Conservation (phyloP, 2,329 filamentous ascomycete species). For the Ceratocystiopsis minuta region DNA sequence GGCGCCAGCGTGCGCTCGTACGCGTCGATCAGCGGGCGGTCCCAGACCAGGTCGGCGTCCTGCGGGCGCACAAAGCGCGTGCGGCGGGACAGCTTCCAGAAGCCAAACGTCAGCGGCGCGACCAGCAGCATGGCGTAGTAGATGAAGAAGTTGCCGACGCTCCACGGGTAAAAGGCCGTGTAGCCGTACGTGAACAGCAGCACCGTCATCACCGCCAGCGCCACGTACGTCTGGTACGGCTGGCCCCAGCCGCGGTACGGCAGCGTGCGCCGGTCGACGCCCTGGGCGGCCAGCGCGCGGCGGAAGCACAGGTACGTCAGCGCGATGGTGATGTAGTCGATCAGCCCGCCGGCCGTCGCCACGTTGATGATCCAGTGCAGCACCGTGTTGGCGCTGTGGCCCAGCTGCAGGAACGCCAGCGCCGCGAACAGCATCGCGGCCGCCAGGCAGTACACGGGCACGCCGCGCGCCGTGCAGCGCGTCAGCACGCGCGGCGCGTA, state of each 20-base stretch:
- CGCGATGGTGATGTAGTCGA: constrained; percentile 38
- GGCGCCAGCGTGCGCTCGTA: constrained; percentile 17
- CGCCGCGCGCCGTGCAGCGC: constrained; percentile 35
- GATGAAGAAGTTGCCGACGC: constrained; percentile 7
- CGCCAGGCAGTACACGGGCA: constrained; percentile 45
- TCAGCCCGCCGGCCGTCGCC: constrained; percentile 39
- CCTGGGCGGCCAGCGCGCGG: constrained; percentile 35
- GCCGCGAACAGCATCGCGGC: constrained; percentile 42
- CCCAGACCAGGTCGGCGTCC: constrained; percentile 10
- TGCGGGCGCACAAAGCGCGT: constrained; percentile 5
- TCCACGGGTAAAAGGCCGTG: constrained; percentile 6
- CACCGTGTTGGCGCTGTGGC: constrained; percentile 33
- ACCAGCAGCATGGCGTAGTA: constrained; percentile 8
- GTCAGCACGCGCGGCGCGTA: constrained; percentile 33
- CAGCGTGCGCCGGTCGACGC: constrained; percentile 31
- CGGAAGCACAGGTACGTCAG: constrained; percentile 42
- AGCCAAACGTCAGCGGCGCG: constrained; percentile 1
- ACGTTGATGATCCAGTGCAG: constrained; percentile 43
- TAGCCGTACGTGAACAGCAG: constrained; percentile 6
- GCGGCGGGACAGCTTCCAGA: constrained; percentile 4
- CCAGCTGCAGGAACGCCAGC: constrained; percentile 44
- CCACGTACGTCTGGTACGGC: constrained; percentile 9
- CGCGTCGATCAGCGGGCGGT: constrained; percentile 14
- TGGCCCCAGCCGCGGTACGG: constrained; percentile 33
- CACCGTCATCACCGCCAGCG: constrained; percentile 7